Evolutionary conservation across 495 filamentous ascomycete species (phyloP).

Genomic region (Penicillium turbatum): DNA sequence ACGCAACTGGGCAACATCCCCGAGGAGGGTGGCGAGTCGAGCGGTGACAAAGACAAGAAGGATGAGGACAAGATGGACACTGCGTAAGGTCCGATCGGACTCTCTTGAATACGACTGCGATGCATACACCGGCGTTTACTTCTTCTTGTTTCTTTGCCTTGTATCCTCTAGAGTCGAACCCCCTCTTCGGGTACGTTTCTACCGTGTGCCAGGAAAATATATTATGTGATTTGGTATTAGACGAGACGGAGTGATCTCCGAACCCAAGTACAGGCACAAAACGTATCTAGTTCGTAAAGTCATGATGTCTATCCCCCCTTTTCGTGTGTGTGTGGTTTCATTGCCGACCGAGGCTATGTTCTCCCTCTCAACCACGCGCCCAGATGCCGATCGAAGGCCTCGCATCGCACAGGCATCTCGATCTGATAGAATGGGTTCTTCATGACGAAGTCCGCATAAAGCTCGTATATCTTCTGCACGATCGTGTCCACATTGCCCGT

Average conservation of each 20-base stretch:
- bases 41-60: slow-evolving; percentile 59
- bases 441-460: slow-evolving; percentile 97
- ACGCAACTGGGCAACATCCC: slow-evolving; percentile 71
- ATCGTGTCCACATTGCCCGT: slow-evolving; percentile 83
- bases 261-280: slow-evolving; percentile 11
- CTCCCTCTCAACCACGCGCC: slow-evolving; percentile 44
- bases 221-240: slow-evolving; percentile 26
- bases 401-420: slow-evolving; percentile 95
- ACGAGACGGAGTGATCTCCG: slow-evolving; percentile 9
- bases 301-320: slow-evolving; percentile 20
- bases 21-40: slow-evolving; percentile 76
- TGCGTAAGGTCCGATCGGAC: slow-evolving; percentile 26
- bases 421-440: slow-evolving; percentile 98
- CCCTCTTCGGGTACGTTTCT: slow-evolving; percentile 9
- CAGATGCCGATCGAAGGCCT: slow-evolving; percentile 86
- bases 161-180: slow-evolving; percentile 25
- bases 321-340: not conserved
- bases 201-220: slow-evolving; percentile 18
- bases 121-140: slow-evolving; percentile 47
- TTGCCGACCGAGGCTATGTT: slow-evolving; percentile 18
- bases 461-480: slow-evolving; percentile 80
- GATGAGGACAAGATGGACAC: slow-evolving; percentile 79
- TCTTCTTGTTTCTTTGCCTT: slow-evolving; percentile 17
- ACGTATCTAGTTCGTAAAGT: slow-evolving; percentile 29
- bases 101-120: slow-evolving; percentile 28